phyloP scores from a whole-genome alignment of 352 stramenopile genomes.

The Ophiocytium majus region DNA sequence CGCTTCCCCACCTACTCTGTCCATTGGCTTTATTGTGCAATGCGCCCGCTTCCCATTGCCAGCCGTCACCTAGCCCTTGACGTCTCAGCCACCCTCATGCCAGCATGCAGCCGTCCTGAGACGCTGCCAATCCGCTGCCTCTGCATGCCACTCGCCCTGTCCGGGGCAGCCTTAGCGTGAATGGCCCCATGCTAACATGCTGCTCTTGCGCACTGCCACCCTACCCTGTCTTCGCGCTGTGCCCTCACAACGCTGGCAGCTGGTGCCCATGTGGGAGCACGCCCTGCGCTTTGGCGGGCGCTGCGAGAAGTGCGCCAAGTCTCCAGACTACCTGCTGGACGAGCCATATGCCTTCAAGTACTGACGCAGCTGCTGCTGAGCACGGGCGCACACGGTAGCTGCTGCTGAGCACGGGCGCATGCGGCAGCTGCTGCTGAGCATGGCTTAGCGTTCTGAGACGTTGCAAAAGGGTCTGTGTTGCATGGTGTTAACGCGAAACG shows the following conservation, averaged over 20 bases:
- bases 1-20: too few species aligned
- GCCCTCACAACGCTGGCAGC: neutral
- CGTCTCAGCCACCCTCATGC: neutral
- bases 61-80: neutral
- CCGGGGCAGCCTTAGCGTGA: neutral
- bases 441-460: too few species aligned
- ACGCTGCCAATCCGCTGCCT: neutral
- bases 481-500: too few species aligned
- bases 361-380: too few species aligned
- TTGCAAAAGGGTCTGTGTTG: too few species aligned
- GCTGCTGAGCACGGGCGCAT: too few species aligned
- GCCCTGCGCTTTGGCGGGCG: neutral
- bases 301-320: neutral
- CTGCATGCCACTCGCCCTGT: neutral
- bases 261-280: constrained; percentile 14
- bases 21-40: too few species aligned
- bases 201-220: neutral
- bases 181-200: neutral
- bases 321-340: neutral
- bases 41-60: too few species aligned
- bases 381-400: too few species aligned
- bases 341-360: too few species aligned
- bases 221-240: neutral
- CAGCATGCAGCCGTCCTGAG: neutral
- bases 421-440: too few species aligned